Conservation (phyloP, 352 stramenopile species). For the Phytophthora fragariaefolia region DNA sequence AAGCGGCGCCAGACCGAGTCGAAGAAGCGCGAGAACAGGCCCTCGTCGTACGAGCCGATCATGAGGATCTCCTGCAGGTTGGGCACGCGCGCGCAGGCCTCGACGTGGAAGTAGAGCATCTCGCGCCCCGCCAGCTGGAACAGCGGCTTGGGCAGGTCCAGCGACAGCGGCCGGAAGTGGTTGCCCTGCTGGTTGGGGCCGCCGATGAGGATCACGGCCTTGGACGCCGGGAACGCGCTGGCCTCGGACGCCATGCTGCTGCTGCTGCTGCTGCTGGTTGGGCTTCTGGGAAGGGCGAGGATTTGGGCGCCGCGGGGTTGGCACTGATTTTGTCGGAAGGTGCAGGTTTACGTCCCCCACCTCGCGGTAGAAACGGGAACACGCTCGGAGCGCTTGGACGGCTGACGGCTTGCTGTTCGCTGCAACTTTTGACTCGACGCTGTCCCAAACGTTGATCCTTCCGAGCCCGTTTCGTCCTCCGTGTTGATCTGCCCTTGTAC, state of each 20-base stretch:
- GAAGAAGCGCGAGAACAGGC: conserved; percentile 90
- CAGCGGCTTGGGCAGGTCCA: conserved; percentile 88
- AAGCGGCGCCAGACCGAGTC: conserved; percentile 83
- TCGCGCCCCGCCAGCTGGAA: conserved; percentile 87
- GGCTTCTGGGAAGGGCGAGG: too few species aligned
- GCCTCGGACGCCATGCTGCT: too few species aligned
- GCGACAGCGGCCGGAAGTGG: conserved; percentile 87
- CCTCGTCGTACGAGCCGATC: conserved; percentile 90
- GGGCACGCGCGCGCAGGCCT: conserved; percentile 82
- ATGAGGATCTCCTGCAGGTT: conserved; percentile 90
- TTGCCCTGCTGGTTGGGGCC: conserved; percentile 88
- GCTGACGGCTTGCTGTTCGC: too few species aligned
- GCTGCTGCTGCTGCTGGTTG: too few species aligned
- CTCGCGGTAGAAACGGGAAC: too few species aligned
- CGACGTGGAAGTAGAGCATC: conserved; percentile 92
- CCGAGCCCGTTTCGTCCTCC: too few species aligned
- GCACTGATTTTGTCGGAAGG: too few species aligned
- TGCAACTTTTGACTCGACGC: too few species aligned
- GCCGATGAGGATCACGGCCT: conserved; percentile 89
- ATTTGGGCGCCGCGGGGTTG: too few species aligned
- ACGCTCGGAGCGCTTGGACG: too few species aligned
- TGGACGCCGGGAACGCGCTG: conserved; percentile 81
- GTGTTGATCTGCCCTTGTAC: conserved; percentile 16
- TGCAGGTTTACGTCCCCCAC: too few species aligned
- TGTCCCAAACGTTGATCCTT: too few species aligned